Base-by-base conservation (phyloP, 208 protist species). In the Trypanosoma caninum region DNA sequence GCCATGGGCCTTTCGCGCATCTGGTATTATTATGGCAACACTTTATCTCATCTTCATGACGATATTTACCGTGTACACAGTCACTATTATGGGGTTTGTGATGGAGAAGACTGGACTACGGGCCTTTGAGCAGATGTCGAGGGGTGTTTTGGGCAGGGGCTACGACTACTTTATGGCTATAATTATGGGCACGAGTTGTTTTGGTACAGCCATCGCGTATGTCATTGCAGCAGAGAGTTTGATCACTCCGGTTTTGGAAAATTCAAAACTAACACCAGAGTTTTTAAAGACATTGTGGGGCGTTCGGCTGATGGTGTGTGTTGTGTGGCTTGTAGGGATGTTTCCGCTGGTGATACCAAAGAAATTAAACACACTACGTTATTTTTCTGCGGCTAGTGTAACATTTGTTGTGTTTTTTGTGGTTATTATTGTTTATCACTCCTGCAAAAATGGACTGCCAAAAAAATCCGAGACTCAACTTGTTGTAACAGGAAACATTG, bases 151-250 rank as follows among this genome's bases (percentile, higher is more conserved):
- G 14, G 65, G 65, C 0, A 33, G 27, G 2, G 45, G 53, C n/a
- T 57, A 50, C 10, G 68, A 68, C 23, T 59, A 70, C 59, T 51
- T 82, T 31, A 62, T 80, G 35, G 66, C 54, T 16, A n/a, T 65
- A 28, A 50, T 75, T 3, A 83, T 72, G 52, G 56, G 50, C 31
- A 6, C 54, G n/a, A 72, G 66, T 37, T 82, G 72, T 46, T 71
- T 73, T 60, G 72, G 71, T 48, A 62, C 72, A n/a, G 48, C 65
- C n/a, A 53, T 82, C 28, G 72, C 72, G 3, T 82, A 82, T 58
- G 50, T 82, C 25, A 73, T 76, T 40, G 70, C 56, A 7, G 38
- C 64, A 31, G 66, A 54, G 11, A 67, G 18, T 54, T 50, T 79
- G 55, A 30, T 82, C 13, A 60, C 45, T 31, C 51, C 76, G 22